Conservation (phyloP, 2,329 filamentous ascomycete species). For the Fusarium oxysporum region DNA sequence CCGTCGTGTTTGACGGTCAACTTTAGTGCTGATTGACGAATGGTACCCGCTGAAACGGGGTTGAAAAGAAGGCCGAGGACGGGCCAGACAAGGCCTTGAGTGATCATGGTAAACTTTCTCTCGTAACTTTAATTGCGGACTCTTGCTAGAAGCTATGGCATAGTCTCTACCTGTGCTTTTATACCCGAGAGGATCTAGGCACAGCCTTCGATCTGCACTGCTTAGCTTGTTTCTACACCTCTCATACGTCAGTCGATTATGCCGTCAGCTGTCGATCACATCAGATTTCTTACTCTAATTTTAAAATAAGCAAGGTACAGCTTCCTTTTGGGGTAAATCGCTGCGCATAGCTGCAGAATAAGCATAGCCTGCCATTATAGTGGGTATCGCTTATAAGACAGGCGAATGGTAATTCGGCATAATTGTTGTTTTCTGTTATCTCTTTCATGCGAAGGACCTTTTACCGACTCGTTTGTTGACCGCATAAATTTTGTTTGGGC, state of each 20-base stretch:
- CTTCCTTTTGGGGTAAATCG: neutral
- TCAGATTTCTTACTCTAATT: neutral
- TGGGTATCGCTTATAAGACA: neutral
- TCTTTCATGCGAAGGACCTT: neutral
- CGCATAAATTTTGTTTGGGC: rapidly evolving
- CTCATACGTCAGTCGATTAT: neutral
- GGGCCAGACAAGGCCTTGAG: neutral
- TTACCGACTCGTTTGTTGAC: neutral
- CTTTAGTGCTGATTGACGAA: neutral
- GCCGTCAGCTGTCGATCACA: conserved; percentile 2
- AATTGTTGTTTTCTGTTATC: neutral
- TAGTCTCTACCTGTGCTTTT: neutral
- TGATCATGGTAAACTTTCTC: neutral
- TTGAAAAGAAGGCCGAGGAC: neutral
- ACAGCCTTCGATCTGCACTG: conserved; percentile 1
- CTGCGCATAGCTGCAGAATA: neutral
- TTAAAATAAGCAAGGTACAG: neutral
- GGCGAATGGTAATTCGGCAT: neutral
- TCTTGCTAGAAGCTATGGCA: rapidly evolving
- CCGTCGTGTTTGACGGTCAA: conserved; percentile 11
- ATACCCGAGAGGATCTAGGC: neutral
- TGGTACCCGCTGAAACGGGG: neutral
- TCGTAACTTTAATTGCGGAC: too few species aligned
- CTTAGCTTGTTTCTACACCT: neutral
- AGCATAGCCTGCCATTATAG: neutral